A percentile compares a stretch with the other conserved stretches of the same genome.
Evolutionary conservation across 1,284 basidiomycete species (phyloP).

Genomic region (Athelia psychrophila): DNA sequence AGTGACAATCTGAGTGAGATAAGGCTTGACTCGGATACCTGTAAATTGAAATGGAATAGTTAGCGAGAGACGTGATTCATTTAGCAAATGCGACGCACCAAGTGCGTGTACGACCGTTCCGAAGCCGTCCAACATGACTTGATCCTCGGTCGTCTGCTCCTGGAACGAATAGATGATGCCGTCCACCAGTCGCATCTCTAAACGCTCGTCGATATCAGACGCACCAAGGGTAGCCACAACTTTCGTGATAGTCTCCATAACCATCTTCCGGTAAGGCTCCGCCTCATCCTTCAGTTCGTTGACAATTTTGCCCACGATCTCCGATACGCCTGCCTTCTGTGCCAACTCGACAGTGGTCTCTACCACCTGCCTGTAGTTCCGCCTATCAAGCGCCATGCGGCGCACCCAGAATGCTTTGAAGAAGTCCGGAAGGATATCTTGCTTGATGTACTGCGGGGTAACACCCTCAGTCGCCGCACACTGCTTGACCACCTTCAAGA

Average conservation of each 20-base stretch:
- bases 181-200: conserved; percentile 94
- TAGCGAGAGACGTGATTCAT: neutral
- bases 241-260: conserved; percentile 99
- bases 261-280: conserved; percentile 99
- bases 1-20: conserved; percentile 98
- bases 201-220: conserved; percentile 93
- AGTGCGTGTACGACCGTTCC: conserved; percentile 97
- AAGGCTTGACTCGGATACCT: conserved; percentile 95
- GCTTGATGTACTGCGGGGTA: conserved; percentile 89
- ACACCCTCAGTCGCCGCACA: conserved; percentile 98
- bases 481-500: conserved; percentile 98
- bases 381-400: conserved; percentile 94
- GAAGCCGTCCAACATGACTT: conserved; percentile 98
- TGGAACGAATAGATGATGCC: conserved; percentile 99
- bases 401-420: conserved; percentile 99
- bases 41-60: neutral
- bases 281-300: conserved; percentile 97
- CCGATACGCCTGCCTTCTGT: conserved; percentile 93
- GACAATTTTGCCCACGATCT: conserved; percentile 93
- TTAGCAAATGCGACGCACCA: conserved; percentile 22
- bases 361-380: conserved; percentile 97
- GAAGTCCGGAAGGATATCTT: conserved; percentile 99
- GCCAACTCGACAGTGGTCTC: conserved; percentile 98
- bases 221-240: conserved; percentile 92
- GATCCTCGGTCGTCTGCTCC: conserved; percentile 98